A percentile compares a stretch with the other conserved stretches of the same genome.
Evolutionary conservation across 2,329 filamentous ascomycete genomes (phyloP).

Genomic region (Shiraia bambusicola): DNA sequence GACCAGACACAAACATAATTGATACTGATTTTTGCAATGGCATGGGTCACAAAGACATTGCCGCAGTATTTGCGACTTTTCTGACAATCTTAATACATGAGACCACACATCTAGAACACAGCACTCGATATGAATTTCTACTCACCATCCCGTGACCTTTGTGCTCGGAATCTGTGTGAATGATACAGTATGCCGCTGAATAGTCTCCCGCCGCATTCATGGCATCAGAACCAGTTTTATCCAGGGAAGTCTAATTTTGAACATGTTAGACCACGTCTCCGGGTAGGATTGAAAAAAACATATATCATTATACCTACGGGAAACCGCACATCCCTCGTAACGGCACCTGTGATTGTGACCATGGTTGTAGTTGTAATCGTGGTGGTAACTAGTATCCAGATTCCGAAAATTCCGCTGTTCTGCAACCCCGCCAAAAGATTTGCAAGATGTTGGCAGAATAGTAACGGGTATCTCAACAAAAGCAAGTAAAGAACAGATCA

Average conservation of each 20-base stretch:
- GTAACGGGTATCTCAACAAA: too few species aligned
- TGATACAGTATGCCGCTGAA: conserved; percentile 90
- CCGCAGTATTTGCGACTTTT: too few species aligned
- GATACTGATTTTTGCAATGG: too few species aligned
- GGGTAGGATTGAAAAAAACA: too few species aligned
- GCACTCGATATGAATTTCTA: conserved; percentile 47
- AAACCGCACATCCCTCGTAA: conserved; percentile 54
- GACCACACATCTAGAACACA: too few species aligned
- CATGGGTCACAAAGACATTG: too few species aligned
- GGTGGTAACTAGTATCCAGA: background rate
- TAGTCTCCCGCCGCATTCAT: conserved; percentile 96
- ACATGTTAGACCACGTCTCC: background rate
- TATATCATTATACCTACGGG: conserved; percentile 42
- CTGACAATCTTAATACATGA: too few species aligned
- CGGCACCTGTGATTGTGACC: conserved; percentile 50
- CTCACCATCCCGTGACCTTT: conserved; percentile 77
- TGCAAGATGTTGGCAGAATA: too few species aligned
- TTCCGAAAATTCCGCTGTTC: conserved; percentile 5
- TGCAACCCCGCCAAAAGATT: background rate
- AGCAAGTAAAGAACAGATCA: too few species aligned
- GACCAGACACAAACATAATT: background rate
- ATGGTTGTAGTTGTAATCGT: conserved; percentile 27
- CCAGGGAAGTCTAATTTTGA: conserved; percentile 75
- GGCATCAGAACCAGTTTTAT: conserved; percentile 94
- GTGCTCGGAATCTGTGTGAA: conserved; percentile 73